Evolutionary conservation across 2,329 filamentous ascomycete genomes (phyloP).

Genomic region (Exophiala sp.): DNA sequence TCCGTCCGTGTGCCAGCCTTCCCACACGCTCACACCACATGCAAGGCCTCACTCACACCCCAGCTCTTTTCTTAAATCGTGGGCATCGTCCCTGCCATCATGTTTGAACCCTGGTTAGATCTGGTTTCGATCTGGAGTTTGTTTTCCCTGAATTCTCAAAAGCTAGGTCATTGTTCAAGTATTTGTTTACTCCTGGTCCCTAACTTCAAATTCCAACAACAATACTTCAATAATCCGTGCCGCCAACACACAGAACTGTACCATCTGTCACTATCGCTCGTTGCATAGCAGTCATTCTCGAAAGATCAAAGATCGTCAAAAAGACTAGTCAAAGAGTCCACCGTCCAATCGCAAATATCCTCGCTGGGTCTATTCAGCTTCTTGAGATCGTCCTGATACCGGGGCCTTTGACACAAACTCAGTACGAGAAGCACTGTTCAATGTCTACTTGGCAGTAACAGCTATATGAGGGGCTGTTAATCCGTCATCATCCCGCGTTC

Average conservation of each 20-base stretch:
- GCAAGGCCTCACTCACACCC: background rate
- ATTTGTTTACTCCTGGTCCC: too few species aligned
- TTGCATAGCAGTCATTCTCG: background rate
- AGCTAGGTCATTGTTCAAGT: too few species aligned
- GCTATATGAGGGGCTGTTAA: conserved; percentile 1
- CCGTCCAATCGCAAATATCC: background rate
- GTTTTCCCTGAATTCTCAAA: background rate
- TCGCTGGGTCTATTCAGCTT: too few species aligned
- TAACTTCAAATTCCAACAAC: background rate
- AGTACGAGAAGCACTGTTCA: background rate
- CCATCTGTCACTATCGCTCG: background rate
- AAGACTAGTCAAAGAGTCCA: background rate
- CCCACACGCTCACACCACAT: background rate
- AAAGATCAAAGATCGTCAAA: background rate
- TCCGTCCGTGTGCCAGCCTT: background rate
- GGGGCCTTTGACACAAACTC: background rate
- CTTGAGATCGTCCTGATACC: too few species aligned
- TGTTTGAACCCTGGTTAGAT: background rate
- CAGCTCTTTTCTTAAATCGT: background rate
- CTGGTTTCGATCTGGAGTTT: background rate
- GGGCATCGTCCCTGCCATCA: background rate
- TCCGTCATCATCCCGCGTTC: background rate
- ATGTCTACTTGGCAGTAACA: background rate
- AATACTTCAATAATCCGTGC: background rate
- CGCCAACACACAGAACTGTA: background rate